Evolutionary conservation across 805 yeast species (phyloP).

Genomic region (Candida jianshihensis): DNA sequence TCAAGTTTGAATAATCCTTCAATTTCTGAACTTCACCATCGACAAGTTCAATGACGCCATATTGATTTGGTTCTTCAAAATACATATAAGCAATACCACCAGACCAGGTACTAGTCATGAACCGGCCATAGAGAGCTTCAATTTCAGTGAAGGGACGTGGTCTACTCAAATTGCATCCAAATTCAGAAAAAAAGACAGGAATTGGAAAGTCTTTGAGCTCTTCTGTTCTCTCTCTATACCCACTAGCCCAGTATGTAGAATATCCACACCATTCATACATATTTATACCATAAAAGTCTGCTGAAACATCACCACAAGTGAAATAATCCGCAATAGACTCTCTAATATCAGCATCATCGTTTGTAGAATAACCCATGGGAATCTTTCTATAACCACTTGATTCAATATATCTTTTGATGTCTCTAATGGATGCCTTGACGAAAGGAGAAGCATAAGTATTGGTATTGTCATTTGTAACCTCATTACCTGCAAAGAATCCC

Average conservation of each 20-base stretch:
- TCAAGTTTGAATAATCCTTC: slow-evolving; percentile 52
- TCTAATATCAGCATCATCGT: slow-evolving; percentile 81
- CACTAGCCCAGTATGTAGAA: slow-evolving; percentile 55
- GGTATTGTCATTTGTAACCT: slow-evolving; percentile 77
- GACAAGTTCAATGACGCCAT: slow-evolving; percentile 57
- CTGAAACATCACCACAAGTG: slow-evolving; percentile 63
- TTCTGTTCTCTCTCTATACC: slow-evolving; percentile 56
- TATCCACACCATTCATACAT: slow-evolving; percentile 87
- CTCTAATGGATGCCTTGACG: slow-evolving; percentile 95
- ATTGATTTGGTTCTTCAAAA: slow-evolving; percentile 67
- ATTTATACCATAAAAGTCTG: slow-evolving; percentile 78
- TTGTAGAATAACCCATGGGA: slow-evolving; percentile 93
- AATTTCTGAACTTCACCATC: slow-evolving; percentile 42
- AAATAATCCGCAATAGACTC: slow-evolving; percentile 76
- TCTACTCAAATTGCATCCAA: slow-evolving; percentile 62
- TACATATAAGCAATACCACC: slow-evolving; percentile 85
- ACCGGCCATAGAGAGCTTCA: slow-evolving; percentile 50
- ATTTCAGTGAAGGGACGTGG: slow-evolving; percentile 74
- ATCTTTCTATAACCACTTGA: slow-evolving; percentile 61
- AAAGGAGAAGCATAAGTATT: slow-evolving; percentile 89
- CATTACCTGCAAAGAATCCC: slow-evolving; percentile 97
- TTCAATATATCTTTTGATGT: slow-evolving; percentile 68
- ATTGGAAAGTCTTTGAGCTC: slow-evolving; percentile 59
- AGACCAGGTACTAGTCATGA: slow-evolving; percentile 78
- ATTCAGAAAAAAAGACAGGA: slow-evolving; percentile 75